phyloP scores from a whole-genome alignment of 106 monocot genomes.

The Alisma plantagoaquatica region DNA sequence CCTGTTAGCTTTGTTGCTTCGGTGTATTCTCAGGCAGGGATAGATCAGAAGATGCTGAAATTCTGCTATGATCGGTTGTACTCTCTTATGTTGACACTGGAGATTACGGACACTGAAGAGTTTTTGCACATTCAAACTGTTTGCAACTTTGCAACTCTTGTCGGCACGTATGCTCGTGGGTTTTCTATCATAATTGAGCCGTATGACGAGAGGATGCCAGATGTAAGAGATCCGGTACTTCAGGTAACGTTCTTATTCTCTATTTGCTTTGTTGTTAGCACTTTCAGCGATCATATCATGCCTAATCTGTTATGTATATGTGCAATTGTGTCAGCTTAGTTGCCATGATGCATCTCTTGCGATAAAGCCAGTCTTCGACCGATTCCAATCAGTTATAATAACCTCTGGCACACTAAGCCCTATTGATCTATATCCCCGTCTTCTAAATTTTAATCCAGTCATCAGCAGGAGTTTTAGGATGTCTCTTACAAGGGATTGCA shows the following conservation, averaged over 20 bases:
- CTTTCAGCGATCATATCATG: too few relatives aligned
- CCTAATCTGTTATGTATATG: too few relatives aligned
- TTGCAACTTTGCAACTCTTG: conserved; percentile 96
- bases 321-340: conserved; percentile 85
- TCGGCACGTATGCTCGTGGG: conserved; percentile 83
- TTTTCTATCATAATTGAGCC: conserved; percentile 99
- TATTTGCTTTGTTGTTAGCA: conserved; percentile 2
- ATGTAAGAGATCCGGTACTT: conserved; percentile 85
- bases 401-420: conserved; percentile 99
- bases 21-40: conserved; percentile 74
- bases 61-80: conserved; percentile 90
- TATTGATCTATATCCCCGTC: conserved; percentile 92
- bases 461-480: conserved; percentile 95
- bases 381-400: conserved; percentile 91
- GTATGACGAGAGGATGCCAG: conserved; percentile 95
- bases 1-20: conserved; percentile 78
- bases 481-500: conserved; percentile 97
- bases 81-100: conserved; percentile 87
- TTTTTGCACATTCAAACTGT: conserved; percentile 90
- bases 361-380: conserved; percentile 95
- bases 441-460: conserved; percentile 92
- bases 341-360: conserved; percentile 98
- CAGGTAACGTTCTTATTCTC: conserved; percentile 46
- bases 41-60: conserved; percentile 98
- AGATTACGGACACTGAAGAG: conserved; percentile 94